Evolutionary conservation across 495 filamentous ascomycete species (phyloP).

Genomic region (Penicillium cinerascens): DNA sequence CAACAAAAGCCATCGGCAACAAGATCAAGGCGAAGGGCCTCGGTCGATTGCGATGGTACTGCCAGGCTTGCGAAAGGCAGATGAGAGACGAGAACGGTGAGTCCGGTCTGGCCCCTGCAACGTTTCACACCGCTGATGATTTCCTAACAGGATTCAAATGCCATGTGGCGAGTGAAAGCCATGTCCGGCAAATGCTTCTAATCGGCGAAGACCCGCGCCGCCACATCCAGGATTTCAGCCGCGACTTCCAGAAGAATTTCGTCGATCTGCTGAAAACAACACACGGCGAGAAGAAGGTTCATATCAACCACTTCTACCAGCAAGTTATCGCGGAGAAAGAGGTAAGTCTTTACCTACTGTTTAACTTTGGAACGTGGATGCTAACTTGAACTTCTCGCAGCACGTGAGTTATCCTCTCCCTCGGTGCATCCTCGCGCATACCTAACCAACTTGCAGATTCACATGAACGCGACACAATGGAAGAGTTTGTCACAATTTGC

Average conservation of each 20-base stretch:
- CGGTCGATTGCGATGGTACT: constrained; percentile 80
- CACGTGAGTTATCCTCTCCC: neutral
- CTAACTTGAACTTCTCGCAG: no score
- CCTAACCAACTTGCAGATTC: constrained; percentile 61
- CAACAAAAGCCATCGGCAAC: constrained; percentile 81
- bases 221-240: constrained; percentile 69
- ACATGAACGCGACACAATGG: constrained; percentile 93
- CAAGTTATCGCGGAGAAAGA: constrained; percentile 52
- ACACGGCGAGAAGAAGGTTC: constrained; percentile 81
- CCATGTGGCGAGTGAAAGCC: constrained; percentile 76
- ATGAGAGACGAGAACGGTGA: constrained; percentile 48
- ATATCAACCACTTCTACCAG: constrained; percentile 91
- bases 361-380: neutral
- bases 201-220: constrained; percentile 81
- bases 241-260: constrained; percentile 79
- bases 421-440: neutral
- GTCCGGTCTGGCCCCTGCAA: neutral
- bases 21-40: constrained; percentile 83
- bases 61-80: constrained; percentile 41
- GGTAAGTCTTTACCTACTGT: constrained; percentile 13
- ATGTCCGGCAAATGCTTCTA: constrained; percentile 80
- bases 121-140: neutral
- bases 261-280: constrained; percentile 66
- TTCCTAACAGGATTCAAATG: constrained; percentile 41
- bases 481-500: constrained; percentile 81